These are phyloP conservation scores for Citrus cavaleriei DNA, from an alignment of 345 rosid species.

Conservation along the genomic window DNA sequence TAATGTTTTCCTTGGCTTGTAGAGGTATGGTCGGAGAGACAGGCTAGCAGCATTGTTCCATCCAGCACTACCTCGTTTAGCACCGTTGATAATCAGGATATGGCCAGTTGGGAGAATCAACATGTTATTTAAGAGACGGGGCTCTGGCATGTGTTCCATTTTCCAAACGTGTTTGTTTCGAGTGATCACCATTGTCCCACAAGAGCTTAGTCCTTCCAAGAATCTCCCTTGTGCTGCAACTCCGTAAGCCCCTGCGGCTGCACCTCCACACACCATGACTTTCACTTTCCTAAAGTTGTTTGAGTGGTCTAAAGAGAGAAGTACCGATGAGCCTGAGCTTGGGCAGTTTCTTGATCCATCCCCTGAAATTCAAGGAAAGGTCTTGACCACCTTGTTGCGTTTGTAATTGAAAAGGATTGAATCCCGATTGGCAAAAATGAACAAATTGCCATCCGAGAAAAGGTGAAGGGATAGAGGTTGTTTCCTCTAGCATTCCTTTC, in stretches of 20 bases:
- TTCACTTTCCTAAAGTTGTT: constrained; percentile 28
- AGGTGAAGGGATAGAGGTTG: constrained; percentile 63
- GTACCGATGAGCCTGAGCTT: constrained; percentile 47
- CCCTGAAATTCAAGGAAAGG: constrained; percentile 46
- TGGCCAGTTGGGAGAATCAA: constrained; percentile 55
- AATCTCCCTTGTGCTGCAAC: constrained; percentile 20
- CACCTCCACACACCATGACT: constrained; percentile 54
- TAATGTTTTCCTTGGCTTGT: constrained; percentile 24
- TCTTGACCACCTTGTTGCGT: constrained; percentile 26
- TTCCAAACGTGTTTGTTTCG: constrained; percentile 31
- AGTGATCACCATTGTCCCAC: constrained; percentile 41
- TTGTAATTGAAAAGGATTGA: constrained; percentile 41
- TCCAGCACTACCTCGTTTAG: constrained; percentile 38
- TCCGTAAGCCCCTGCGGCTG: constrained; percentile 36
- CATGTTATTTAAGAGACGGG: constrained; percentile 53
- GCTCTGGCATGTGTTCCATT: constrained; percentile 58
- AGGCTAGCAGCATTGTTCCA: constrained; percentile 26
- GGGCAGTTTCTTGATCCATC: constrained; percentile 57
- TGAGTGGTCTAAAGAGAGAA: constrained; percentile 33
- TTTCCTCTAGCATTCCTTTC: constrained; percentile 31
- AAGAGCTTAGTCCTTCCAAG: constrained; percentile 22
- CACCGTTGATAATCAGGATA: constrained; percentile 49
- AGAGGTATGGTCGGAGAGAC: constrained; percentile 30
- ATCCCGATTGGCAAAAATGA: constrained; percentile 46
- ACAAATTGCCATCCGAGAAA: constrained; percentile 47